Evolutionary conservation across 495 filamentous ascomycete genomes (phyloP).

Genomic region (Penicillium silybi): DNA sequence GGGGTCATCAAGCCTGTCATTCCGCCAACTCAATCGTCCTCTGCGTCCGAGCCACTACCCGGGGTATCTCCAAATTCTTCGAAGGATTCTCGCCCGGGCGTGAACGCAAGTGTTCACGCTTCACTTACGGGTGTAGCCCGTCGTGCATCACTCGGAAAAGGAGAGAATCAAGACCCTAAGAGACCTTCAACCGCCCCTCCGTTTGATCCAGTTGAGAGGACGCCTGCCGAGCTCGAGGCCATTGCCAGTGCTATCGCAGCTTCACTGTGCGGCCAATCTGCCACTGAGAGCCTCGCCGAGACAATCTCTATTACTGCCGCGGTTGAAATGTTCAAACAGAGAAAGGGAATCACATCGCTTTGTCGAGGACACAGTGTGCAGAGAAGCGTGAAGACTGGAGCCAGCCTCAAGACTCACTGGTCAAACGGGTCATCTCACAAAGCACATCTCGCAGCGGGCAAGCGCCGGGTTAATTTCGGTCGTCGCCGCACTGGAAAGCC

Average conservation of each 20-base stretch:
- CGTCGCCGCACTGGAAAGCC: slow-evolving; percentile 1
- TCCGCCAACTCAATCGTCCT: not conserved
- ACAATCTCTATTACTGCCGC: slow-evolving; percentile 10
- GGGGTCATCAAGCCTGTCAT: not conserved
- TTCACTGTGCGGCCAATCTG: not conserved
- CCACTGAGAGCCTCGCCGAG: slow-evolving; percentile 1
- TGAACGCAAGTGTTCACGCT: not conserved
- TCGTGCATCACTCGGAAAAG: not conserved
- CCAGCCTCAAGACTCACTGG: not conserved
- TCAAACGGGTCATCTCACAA: not conserved
- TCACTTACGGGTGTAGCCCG: not conserved
- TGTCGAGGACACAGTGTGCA: not conserved
- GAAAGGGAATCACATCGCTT: not conserved
- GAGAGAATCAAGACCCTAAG: not conserved
- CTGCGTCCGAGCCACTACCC: not conserved
- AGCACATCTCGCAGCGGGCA: not conserved
- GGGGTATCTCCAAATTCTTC: not conserved
- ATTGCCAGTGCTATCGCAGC: not conserved
- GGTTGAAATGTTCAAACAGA: not conserved
- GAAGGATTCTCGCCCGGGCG: not conserved
- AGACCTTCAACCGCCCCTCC: no score
- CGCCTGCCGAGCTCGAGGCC: not conserved
- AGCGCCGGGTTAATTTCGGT: not conserved
- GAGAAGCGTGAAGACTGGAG: not conserved
- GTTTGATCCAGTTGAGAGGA: not conserved